A percentile compares a stretch with the other conserved stretches of the same genome.
phyloP scores from a whole-genome alignment of 2,329 filamentous ascomycete genomes.

The Claviceps capensis region DNA sequence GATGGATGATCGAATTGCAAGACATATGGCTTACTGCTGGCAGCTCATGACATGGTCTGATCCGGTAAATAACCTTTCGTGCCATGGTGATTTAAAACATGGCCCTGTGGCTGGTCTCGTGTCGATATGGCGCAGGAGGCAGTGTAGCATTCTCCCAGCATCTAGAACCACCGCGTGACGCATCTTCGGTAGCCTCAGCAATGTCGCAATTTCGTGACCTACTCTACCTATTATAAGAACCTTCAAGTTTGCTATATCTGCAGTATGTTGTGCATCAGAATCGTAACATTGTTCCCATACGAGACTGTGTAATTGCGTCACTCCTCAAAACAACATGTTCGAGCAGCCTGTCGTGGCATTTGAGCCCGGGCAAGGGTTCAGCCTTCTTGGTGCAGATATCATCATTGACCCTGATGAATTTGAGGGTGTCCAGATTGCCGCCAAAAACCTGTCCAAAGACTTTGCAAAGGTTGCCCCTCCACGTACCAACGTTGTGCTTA shows the following conservation, averaged over 20 bases:
- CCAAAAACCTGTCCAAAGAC: constrained; percentile 16
- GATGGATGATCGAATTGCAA: background rate
- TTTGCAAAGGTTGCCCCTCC: constrained; percentile 13
- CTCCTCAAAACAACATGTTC: constrained; percentile 10
- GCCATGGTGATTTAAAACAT: background rate
- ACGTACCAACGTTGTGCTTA: constrained; percentile 5
- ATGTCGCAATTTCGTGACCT: background rate
- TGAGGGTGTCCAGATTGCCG: constrained; percentile 20
- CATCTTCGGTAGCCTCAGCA: background rate
- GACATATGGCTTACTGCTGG: background rate
- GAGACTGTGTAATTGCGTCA: background rate
- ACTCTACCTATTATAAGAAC: too few relatives aligned
- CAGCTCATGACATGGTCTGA: background rate
- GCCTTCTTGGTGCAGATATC: constrained; percentile 17
- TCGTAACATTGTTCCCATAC: background rate
- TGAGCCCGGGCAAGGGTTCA: constrained; percentile 12
- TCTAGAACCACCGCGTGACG: background rate
- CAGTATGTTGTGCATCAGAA: background rate
- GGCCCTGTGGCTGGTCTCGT: background rate
- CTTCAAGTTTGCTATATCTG: background rate
- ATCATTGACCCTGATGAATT: constrained; percentile 17
- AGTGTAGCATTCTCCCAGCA: constrained; percentile 3
- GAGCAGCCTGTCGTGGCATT: constrained; percentile 15
- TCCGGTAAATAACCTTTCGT: background rate
- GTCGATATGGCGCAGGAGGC: background rate